Evolutionary conservation across 2,329 filamentous ascomycete species (phyloP), one percentile per base, ranked within the genome.

Genomic region (Penicillium sp.): DNA sequence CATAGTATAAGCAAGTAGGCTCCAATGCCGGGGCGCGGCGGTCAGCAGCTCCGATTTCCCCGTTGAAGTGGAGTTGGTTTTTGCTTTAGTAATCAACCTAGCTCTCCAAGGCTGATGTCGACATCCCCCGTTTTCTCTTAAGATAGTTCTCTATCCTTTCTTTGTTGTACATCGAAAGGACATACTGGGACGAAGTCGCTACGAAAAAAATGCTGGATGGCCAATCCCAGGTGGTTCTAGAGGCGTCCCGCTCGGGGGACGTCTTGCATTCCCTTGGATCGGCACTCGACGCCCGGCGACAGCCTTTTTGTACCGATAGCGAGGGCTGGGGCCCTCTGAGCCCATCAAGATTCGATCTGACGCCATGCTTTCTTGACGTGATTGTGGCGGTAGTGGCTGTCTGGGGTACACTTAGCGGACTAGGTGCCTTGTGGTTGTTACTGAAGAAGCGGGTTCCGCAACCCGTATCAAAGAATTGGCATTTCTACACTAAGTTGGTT

Each of bases 241-340:
- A 68, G 59, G 65, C 60, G 51, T 62, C 62, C 61, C 56, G 57
- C 54, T 60, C 63, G 49, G 67, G 67, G 61, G 61, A 61, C 32
- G 58, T 65, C 52, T 58, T 56, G 56, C 63, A 65, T 51, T 64
- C 69, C 42, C 57, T 62, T 34, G 58, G 56, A 51, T 63, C 63
- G 53, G 59, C 61, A 57, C 66, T 67, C 57, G 61, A 64, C 55
- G 56, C 58, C 34, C 62, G 65, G 40, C 64, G 62, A 55, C 89
- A 95, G 71, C 85, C 90, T 54, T 79, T 97, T 73, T 97, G 93
- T 76, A 85, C 88, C 72, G 94, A 96, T 75, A 79, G 81, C 51
- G 93, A 97, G 75, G 95, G 94, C 67, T 99, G 94, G 94, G 95
- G 95, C 1, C 94, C 94, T 19, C 71, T 99, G 70, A 97, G 91